phyloP scores from a whole-genome alignment of 495 filamentous ascomycete genomes.

The Lasiosphaeris hirsuta region DNA sequence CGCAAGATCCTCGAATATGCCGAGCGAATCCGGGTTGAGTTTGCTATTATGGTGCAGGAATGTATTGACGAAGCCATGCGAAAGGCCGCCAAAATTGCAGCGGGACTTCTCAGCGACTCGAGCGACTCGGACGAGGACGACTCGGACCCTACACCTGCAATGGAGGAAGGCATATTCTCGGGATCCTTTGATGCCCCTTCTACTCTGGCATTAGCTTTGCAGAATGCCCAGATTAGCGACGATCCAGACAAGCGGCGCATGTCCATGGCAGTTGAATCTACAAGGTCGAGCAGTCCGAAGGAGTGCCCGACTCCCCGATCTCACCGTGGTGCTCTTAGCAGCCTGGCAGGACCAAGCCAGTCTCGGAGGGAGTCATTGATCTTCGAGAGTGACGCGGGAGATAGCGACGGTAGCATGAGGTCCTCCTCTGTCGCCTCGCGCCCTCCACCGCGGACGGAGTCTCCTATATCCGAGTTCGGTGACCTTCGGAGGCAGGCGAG shows the following conservation, averaged over 20 bases:
- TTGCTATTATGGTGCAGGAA: slow-evolving; percentile 84
- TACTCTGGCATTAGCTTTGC: slow-evolving; percentile 53
- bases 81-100: slow-evolving; percentile 84
- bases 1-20: slow-evolving; percentile 92
- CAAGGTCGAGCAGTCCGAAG: slow-evolving; percentile 85
- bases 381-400: slow-evolving; percentile 71
- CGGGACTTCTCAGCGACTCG: slow-evolving; percentile 79
- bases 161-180: slow-evolving; percentile 48
- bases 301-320: slow-evolving; percentile 91
- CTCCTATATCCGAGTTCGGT: slow-evolving; percentile 78
- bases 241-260: slow-evolving; percentile 36
- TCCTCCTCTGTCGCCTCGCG: slow-evolving; percentile 76
- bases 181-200: slow-evolving; percentile 58
- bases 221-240: slow-evolving; percentile 43
- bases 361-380: slow-evolving; percentile 69
- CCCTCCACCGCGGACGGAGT: slow-evolving; percentile 69
- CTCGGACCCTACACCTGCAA: slow-evolving; percentile 29
- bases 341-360: slow-evolving; percentile 55
- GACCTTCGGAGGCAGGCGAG: slow-evolving; percentile 66
- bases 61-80: slow-evolving; percentile 89
- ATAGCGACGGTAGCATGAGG: slow-evolving; percentile 81
- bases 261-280: slow-evolving; percentile 46
- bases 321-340: slow-evolving; percentile 63
- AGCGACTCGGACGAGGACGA: slow-evolving; percentile 52
- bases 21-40: slow-evolving; percentile 91